These are phyloP conservation scores for Luzula sylvatica DNA, from an alignment of 176 grass and related monocot genomes.

Conservation along the genomic window DNA sequence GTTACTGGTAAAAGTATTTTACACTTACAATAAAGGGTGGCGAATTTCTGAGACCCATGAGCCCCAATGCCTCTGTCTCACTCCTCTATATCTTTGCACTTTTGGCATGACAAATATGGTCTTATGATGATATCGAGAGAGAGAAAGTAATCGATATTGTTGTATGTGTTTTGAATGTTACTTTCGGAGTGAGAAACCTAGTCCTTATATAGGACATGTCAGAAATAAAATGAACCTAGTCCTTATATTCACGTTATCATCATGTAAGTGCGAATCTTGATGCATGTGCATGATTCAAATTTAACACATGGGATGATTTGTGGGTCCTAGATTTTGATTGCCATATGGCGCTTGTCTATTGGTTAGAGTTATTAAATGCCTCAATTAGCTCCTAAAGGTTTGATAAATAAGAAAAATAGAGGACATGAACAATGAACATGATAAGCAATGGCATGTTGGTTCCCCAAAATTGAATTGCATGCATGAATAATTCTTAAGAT, in stretches of 20 bases:
- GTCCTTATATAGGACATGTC: neutral
- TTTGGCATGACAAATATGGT: slow-evolving; percentile 15
- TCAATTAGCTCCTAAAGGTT: too few relatives aligned
- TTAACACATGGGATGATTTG: slow-evolving; percentile 14
- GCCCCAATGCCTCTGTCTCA: slow-evolving; percentile 34
- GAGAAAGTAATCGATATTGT: neutral
- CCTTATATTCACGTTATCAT: neutral
- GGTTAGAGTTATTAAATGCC: too few relatives aligned
- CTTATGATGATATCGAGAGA: neutral
- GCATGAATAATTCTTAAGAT: too few relatives aligned
- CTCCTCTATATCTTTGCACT: slow-evolving; percentile 28
- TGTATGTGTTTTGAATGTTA: neutral
- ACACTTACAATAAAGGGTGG: slow-evolving; percentile 27
- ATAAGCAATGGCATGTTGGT: too few relatives aligned
- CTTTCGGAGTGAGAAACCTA: too few relatives aligned
- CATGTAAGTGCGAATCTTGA: neutral
- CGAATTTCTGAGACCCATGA: slow-evolving; percentile 43
- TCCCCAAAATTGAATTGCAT: too few relatives aligned
- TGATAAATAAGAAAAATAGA: too few relatives aligned
- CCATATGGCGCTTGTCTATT: neutral
- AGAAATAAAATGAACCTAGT: neutral
- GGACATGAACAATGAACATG: too few relatives aligned
- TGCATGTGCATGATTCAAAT: slow-evolving; percentile 11
- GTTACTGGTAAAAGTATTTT: too few relatives aligned
- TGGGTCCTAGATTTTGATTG: neutral